Evolutionary conservation across 768 basidiomycete genomes (phyloP), one percentile per base, ranked within the genome.

Genomic region (Phlebiopsis gigantea): DNA sequence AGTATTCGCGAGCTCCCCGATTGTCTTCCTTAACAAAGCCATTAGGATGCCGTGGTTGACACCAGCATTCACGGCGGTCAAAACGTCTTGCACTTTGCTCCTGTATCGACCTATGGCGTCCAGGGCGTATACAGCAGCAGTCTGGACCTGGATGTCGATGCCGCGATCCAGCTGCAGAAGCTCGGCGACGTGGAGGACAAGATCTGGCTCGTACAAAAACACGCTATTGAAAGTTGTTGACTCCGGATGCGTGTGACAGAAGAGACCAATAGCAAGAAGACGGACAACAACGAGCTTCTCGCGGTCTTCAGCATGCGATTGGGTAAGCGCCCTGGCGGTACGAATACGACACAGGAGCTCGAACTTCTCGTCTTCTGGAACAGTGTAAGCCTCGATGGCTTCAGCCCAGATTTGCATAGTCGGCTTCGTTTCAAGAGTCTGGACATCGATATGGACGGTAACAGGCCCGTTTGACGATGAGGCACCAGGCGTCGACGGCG

Each of bases 11-110:
- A 93, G 82, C 58, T 93, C 88, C 17, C 77, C 69, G 17, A 92
- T 86, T 22, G 90, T 89, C 71, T 85, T 87, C 59, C 94, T 83
- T 54, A 98, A 78, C 31, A 94, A 76, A 26, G 88, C 87, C 87
- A 98, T 92, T 24, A 99, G 71, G 41, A 93, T 87, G 12, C 97
- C 97, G 66, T 98, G 97, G 65, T 93, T 97, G 54, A 98, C 93
- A 44, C 93, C 93, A 24, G 93, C 95, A 68, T 97, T 97, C 34
- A 98, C 82, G 1, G 94, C 87, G 4, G 87, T 86, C 46, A 97
- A 71, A 39, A 96, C 92, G 66, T 98, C 97, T 63, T 85, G 83
- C 31, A 90, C 79, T 67, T 88, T 92, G 58, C 75, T 77, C 58
- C 92, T 83, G 69, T 96, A 95, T 59, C 93, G 79, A 12, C 87